phyloP scores from a whole-genome alignment of 2,329 filamentous ascomycete genomes.

The Trichoderma guizhouense region DNA sequence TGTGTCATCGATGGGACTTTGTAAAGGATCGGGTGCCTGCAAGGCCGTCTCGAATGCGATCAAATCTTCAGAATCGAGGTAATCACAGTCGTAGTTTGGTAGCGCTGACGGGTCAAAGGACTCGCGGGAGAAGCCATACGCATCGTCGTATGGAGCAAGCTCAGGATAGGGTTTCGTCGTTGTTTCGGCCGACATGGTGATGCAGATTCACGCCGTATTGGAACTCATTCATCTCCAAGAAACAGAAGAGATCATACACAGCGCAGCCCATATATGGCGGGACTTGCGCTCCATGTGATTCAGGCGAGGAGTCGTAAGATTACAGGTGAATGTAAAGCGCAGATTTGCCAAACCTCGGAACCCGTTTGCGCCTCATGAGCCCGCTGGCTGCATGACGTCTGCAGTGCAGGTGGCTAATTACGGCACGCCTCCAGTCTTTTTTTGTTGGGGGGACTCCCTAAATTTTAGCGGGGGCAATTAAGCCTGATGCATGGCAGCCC shows the following conservation, averaged over 20 bases:
- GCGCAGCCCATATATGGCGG: background rate
- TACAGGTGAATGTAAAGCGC: background rate
- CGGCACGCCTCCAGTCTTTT: background rate
- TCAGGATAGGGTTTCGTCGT: constrained; percentile 10
- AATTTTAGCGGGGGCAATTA: constrained; percentile 7
- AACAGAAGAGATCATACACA: background rate
- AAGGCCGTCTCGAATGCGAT: constrained; percentile 77
- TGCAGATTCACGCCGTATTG: background rate
- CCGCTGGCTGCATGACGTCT: constrained; percentile 27
- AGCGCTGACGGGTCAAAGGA: constrained; percentile 67
- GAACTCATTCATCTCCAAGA: background rate
- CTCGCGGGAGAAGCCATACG: constrained; percentile 57
- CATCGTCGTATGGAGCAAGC: constrained; percentile 17
- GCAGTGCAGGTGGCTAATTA: constrained; percentile 15
- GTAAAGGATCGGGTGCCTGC: constrained; percentile 72
- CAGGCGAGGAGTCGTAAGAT: background rate
- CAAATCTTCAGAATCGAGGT: constrained; percentile 69
- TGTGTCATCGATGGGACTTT: constrained; percentile 55
- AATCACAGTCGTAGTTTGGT: constrained; percentile 78
- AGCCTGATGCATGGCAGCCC: background rate
- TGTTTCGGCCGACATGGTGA: background rate
- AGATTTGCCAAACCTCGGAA: background rate
- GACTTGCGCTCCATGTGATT: background rate
- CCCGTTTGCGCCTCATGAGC: background rate
- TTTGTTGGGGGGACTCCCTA: constrained; percentile 13